These are phyloP conservation scores for Fusarium buxicola DNA, from an alignment of 2,329 filamentous ascomycete genomes.

Conservation along the genomic window DNA sequence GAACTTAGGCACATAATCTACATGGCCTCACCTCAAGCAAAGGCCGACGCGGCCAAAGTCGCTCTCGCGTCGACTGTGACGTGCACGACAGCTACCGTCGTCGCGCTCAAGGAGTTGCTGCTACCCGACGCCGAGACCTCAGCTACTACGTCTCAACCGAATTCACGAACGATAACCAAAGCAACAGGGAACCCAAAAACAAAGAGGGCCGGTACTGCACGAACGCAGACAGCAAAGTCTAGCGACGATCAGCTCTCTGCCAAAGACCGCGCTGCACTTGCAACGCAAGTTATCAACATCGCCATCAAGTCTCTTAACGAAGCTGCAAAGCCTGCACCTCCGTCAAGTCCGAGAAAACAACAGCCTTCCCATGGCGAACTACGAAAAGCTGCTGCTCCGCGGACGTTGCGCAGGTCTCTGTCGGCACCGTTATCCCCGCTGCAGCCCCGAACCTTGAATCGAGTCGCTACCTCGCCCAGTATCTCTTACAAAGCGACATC, in stretches of 20 bases:
- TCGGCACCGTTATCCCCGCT: slow-evolving; percentile 71
- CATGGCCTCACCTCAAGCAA: slow-evolving; percentile 59
- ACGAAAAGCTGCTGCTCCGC: slow-evolving; percentile 52
- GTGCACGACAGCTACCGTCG: slow-evolving; percentile 64
- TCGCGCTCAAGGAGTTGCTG: slow-evolving; percentile 61
- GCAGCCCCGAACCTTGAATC: slow-evolving; percentile 70
- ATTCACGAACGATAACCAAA: slow-evolving; percentile 45
- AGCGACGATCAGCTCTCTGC: slow-evolving; percentile 45
- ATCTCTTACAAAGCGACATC: slow-evolving; percentile 51
- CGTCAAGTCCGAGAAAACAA: slow-evolving; percentile 48
- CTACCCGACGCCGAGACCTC: slow-evolving; percentile 49
- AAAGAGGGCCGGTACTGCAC: slow-evolving; percentile 32
- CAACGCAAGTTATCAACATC: slow-evolving; percentile 78
- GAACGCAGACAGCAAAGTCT: slow-evolving; percentile 28
- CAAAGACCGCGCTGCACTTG: slow-evolving; percentile 72
- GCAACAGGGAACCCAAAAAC: slow-evolving; percentile 42
- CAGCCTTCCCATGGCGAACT: slow-evolving; percentile 51
- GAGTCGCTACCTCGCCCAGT: slow-evolving; percentile 66
- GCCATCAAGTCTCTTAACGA: slow-evolving; percentile 77
- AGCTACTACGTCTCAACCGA: slow-evolving; percentile 43
- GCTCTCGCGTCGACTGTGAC: slow-evolving; percentile 64
- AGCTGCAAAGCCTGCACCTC: slow-evolving; percentile 64
- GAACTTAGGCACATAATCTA: slow-evolving; percentile 42
- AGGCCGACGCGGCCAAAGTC: slow-evolving; percentile 64
- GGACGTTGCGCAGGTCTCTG: slow-evolving; percentile 63